These are phyloP conservation scores for Pyrenula massariospora DNA, from an alignment of 495 filamentous ascomycete genomes.

Conservation along the genomic window DNA sequence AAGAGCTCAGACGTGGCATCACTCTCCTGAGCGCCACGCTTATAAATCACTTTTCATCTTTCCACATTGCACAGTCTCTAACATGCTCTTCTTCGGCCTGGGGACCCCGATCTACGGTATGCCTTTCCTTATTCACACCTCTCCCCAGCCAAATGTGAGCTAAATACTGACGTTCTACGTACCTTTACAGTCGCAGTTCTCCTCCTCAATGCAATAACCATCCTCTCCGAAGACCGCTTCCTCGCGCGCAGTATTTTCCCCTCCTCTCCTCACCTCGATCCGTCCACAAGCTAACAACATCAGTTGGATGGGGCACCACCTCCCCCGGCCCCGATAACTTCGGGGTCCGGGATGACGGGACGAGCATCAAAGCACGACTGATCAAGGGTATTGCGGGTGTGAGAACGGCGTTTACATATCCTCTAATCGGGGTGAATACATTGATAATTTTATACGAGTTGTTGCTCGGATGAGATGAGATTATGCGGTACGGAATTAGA, in stretches of 20 bases:
- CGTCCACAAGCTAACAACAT: constrained; percentile 15
- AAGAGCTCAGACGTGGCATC: not conserved
- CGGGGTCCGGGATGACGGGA: constrained; percentile 56
- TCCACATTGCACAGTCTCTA: constrained; percentile 5
- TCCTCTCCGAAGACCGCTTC: constrained; percentile 96
- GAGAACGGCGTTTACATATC: constrained; percentile 91
- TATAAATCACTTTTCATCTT: not conserved
- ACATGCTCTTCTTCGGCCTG: constrained; percentile 58
- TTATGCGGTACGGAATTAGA: not conserved
- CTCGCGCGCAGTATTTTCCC: constrained; percentile 68
- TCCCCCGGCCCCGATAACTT: constrained; percentile 51
- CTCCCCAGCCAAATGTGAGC: not conserved
- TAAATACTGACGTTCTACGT: not conserved
- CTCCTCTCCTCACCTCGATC: constrained; percentile 6
- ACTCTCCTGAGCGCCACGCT: not conserved
- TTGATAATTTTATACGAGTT: constrained; percentile 84
- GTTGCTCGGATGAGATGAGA: constrained; percentile 45
- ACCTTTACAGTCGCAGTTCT: constrained; percentile 56
- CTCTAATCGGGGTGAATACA: constrained; percentile 83
- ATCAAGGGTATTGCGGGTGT: constrained; percentile 86
- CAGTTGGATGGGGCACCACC: constrained; percentile 65
- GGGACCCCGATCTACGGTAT: constrained; percentile 64
- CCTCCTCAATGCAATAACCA: constrained; percentile 84
- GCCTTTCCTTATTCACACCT: constrained; percentile 2
- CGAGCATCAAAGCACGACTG: constrained; percentile 76